Evolutionary conservation across 2,329 filamentous ascomycete genomes (phyloP).

Genomic region (Xylaria sp.): DNA sequence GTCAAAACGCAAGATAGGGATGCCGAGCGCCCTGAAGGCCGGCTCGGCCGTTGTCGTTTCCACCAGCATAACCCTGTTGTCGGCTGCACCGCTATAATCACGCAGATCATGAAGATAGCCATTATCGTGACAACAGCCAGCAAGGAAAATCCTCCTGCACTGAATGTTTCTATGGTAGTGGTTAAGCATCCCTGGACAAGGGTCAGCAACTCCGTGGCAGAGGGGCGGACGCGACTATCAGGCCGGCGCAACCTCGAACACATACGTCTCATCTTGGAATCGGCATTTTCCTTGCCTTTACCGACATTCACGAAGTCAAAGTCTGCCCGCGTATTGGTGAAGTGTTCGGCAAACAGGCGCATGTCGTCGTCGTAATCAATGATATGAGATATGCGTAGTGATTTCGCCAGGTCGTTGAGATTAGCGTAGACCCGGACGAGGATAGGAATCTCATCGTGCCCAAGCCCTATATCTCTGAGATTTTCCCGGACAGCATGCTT

Average conservation of each 20-base stretch:
- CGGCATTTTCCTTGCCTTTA: conserved; percentile 40
- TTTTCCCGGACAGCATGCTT: conserved; percentile 37
- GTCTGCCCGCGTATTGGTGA: conserved; percentile 39
- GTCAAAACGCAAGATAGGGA: conserved; percentile 38
- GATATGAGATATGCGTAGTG: conserved; percentile 37
- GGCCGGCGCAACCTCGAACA: neutral
- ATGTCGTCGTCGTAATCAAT: conserved; percentile 38
- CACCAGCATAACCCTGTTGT: conserved; percentile 34
- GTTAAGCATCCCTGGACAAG: conserved; percentile 36
- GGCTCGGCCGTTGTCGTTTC: conserved; percentile 40
- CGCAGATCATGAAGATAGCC: conserved; percentile 41
- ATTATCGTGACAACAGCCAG: conserved; percentile 40
- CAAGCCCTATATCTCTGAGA: conserved; percentile 27
- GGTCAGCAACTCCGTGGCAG: conserved; percentile 11
- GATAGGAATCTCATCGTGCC: conserved; percentile 36
- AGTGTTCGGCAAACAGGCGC: conserved; percentile 38
- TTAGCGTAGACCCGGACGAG: conserved; percentile 40
- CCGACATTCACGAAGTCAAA: conserved; percentile 42
- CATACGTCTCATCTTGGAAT: conserved; percentile 39
- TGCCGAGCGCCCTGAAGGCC: conserved; percentile 35
- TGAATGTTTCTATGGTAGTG: conserved; percentile 40
- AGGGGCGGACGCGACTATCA: neutral
- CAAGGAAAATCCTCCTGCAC: conserved; percentile 40
- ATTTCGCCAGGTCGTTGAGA: conserved; percentile 38
- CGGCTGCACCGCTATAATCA: conserved; percentile 33